Evolutionary conservation across 148 eudicot genomes (phyloP).

Genomic region (Persicaria maculosa): DNA sequence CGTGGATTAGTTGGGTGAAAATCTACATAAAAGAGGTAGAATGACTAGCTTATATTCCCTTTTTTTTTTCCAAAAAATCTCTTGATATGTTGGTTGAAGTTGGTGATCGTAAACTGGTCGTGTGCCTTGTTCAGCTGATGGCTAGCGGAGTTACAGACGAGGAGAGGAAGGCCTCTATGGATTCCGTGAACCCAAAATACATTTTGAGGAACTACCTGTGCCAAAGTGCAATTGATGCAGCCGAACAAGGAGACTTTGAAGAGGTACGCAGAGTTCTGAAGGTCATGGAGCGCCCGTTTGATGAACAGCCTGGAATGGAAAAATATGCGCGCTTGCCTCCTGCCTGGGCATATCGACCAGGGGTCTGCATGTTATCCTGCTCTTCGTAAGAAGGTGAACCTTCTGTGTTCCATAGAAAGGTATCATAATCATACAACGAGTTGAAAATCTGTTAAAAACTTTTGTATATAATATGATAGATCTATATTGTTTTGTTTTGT

Average conservation of each 20-base stretch:
- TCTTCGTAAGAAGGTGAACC: constrained; percentile 46
- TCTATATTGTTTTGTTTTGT: constrained; percentile 1
- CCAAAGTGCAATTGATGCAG: constrained; percentile 89
- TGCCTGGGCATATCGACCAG: constrained; percentile 98
- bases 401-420: not conserved
- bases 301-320: constrained; percentile 98
- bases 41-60: not conserved
- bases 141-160: constrained; percentile 59
- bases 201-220: constrained; percentile 85
- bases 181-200: constrained; percentile 88
- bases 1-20: constrained; percentile 93
- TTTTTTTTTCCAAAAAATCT: not conserved
- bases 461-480: not conserved
- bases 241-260: constrained; percentile 85
- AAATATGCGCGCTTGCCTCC: constrained; percentile 94
- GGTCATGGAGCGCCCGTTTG: constrained; percentile 78
- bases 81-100: not conserved
- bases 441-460: not conserved
- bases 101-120: too few relatives aligned
- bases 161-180: constrained; percentile 73
- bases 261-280: constrained; percentile 65
- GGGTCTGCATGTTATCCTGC: constrained; percentile 97
- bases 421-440: not conserved
- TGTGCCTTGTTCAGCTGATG: constrained; percentile 37
- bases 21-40: constrained; percentile 79